Conservation (phyloP, 192 early-diverging fungal genomes). For the Pilobolus umbonatus region DNA sequence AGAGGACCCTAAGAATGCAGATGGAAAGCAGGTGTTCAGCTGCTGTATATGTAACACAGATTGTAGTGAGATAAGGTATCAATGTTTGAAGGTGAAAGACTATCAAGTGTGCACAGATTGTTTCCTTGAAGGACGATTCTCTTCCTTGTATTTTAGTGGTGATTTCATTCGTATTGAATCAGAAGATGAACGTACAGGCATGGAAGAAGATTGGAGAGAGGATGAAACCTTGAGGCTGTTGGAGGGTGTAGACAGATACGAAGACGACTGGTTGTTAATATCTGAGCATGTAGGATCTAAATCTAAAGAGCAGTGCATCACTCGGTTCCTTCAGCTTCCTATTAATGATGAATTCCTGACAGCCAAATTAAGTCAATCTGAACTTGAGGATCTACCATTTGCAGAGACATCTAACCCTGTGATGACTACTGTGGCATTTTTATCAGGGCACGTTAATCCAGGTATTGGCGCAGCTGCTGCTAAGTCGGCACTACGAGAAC, state of each 20-base stretch:
- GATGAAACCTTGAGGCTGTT: conserved; percentile 83
- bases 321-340: conserved; percentile 84
- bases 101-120: conserved; percentile 83
- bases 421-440: conserved; percentile 84
- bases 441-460: conserved; percentile 83
- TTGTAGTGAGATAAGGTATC: conserved; percentile 77
- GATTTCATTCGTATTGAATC: conserved; percentile 84
- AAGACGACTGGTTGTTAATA: conserved; percentile 91
- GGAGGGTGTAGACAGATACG: conserved; percentile 91
- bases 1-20: conserved; percentile 39
- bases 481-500: conserved; percentile 72
- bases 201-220: conserved; percentile 76
- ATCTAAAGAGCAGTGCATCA: conserved; percentile 86
- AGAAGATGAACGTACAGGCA: conserved; percentile 38
- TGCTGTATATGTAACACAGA: conserved; percentile 86
- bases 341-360: conserved; percentile 78
- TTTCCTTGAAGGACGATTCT: conserved; percentile 91
- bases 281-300: conserved; percentile 89
- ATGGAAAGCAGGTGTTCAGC: conserved; percentile 42
- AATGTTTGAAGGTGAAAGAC: conserved; percentile 66
- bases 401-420: conserved; percentile 83
- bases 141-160: conserved; percentile 69
- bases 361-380: conserved; percentile 25
- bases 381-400: conserved; percentile 56
- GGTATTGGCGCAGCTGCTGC: conserved; percentile 84